Evolutionary conservation across 495 filamentous ascomycete genomes (phyloP), one percentile per base, ranked within the genome.

Genomic region (Penicillium desertorum): DNA sequence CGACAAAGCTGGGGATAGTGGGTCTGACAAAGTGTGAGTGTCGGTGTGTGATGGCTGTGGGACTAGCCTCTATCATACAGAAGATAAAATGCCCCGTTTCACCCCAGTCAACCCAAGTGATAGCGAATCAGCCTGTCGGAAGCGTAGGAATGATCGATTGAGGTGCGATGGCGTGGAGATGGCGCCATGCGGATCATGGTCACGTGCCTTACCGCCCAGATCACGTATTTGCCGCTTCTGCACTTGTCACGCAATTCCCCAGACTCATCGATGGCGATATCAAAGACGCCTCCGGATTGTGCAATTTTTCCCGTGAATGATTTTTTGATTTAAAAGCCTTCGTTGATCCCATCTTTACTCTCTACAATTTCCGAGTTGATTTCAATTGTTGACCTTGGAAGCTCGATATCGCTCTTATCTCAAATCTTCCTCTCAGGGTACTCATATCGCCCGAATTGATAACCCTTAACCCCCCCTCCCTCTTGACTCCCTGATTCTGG

Each of bases 161-260:
- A 43, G 34, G 47, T 45, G 56, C 19, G 17, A 25, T 3, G 19
- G 17, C 9, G 39, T 29, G 46, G 55, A 50, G 55, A 58, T 58
- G 46, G 47, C 56, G 56, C 47, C 25, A 58, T 58, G 27, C 27
- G 27, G 45, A 20, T 48, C 3, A 17, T 14, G n/a, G 30, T 53
- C 56, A 58, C 56, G 48, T 58, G 56, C 1, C 17, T 27, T 30
- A 56, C 34, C 45, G 45, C 50, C 50, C 23, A 27, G 20, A 52
- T 39, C 50, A 42, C 36, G 50, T 29, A 52, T 52, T 42, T 22
- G 50, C 50, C 45, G 45, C 29, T 34, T 34, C 17, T 19, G 45
- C 22, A 23, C 5, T 17, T 22, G 44, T 55, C 43, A 47, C 53
- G 53, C 53, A 48, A 48, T 48, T 10, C 27, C 29, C 45, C 29